Percentiles rank a stretch among this genome's conserved stretches.
Conservation (phyloP, 2,329 filamentous ascomycete genomes). For the Ophiocordyceps camponoti-leonardi region DNA sequence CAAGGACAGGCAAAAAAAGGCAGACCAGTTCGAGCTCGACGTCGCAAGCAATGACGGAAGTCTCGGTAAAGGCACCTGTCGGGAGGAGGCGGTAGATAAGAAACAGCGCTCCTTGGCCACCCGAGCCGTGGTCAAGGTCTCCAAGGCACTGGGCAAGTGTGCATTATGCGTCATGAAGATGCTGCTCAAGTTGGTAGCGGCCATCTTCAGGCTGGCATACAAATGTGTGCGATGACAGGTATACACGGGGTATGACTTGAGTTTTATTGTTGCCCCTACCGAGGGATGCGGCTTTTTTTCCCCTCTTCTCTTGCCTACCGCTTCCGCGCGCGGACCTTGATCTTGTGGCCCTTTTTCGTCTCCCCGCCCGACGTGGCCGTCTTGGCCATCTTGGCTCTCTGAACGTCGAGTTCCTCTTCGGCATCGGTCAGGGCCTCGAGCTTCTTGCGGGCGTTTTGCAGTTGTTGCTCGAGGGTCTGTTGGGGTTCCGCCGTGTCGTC, state of each 20-base stretch:
- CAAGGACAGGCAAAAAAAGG: slow-evolving; percentile 19
- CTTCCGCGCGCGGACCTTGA: slow-evolving; percentile 46
- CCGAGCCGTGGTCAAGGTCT: slow-evolving; percentile 30
- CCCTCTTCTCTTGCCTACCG: slow-evolving; percentile 17
- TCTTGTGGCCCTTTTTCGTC: slow-evolving; percentile 43
- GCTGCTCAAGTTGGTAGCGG: slow-evolving; percentile 32
- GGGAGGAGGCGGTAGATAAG: slow-evolving; percentile 20
- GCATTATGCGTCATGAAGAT: slow-evolving; percentile 41
- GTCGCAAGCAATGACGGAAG: slow-evolving; percentile 43
- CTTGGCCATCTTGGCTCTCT: slow-evolving; percentile 48
- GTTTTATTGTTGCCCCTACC: no score
- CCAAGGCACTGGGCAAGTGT: slow-evolving; percentile 37
- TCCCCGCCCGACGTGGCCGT: slow-evolving; percentile 40
- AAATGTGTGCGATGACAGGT: slow-evolving; percentile 24
- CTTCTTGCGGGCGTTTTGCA: slow-evolving; percentile 34
- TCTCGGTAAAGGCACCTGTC: slow-evolving; percentile 16
- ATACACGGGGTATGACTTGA: background rate
- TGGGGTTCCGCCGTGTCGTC: slow-evolving; percentile 23
- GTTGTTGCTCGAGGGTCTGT: slow-evolving; percentile 27
- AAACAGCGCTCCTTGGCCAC: slow-evolving; percentile 33
- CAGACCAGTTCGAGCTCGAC: slow-evolving; percentile 43
- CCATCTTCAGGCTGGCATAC: slow-evolving; percentile 31
- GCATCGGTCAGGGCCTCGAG: slow-evolving; percentile 35
- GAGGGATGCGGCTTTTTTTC: no score
- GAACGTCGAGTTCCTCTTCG: slow-evolving; percentile 38